Base-by-base conservation (phyloP, 495 filamentous ascomycete species). In the Penicillium verhagenii region DNA sequence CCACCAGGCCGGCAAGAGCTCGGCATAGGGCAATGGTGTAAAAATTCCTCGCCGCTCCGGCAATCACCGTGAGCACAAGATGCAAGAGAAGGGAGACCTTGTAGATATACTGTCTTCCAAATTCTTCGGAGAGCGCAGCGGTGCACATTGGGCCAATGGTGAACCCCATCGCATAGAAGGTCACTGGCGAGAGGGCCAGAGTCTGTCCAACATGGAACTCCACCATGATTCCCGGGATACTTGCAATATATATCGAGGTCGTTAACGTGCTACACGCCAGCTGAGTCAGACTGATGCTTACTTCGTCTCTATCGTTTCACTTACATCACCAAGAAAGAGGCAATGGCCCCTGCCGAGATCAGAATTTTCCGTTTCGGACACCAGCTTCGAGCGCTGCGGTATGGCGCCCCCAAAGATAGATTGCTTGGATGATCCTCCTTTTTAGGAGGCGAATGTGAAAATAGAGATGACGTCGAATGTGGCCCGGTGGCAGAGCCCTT, bases 191-290 rank as follows among this genome's bases (percentile, higher is more conserved):
- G 9, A 57, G 44, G 26, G 54, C 54, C 29, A 51, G 28, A 9
- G 54, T 57, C 16, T 24, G 4, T 18, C 35, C 16, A n/a, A 57
- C 33, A 7, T 26, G 39, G 11, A 57, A 57, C 35, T 57, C 47
- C 14, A 2, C 14, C 54, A 51, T 57, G 21, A 57, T 52, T 13
- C 48, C 54, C 10, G 54, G 54, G 18, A 57, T 50, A 39, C 47
- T 52, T 11, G 54, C 54, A 25, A 57, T 47, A 37, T 57, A 57
- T 19, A 57, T 50, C 18, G 54, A 57, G 10, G 47, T 57, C 20
- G 54, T 40, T 4, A 39, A 24, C 8, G 54, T 57, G 13, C 54
- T 57, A 9, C 29, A 31, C 9, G 29, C 29, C 2, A 11, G 9
- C 13, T 13, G 29, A 18, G 20, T 23, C 14, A 29, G 20, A 26